Evolutionary conservation across 208 protist genomes (phyloP), one percentile per base, ranked within the genome.

Genomic region (Lotmaria passim): DNA sequence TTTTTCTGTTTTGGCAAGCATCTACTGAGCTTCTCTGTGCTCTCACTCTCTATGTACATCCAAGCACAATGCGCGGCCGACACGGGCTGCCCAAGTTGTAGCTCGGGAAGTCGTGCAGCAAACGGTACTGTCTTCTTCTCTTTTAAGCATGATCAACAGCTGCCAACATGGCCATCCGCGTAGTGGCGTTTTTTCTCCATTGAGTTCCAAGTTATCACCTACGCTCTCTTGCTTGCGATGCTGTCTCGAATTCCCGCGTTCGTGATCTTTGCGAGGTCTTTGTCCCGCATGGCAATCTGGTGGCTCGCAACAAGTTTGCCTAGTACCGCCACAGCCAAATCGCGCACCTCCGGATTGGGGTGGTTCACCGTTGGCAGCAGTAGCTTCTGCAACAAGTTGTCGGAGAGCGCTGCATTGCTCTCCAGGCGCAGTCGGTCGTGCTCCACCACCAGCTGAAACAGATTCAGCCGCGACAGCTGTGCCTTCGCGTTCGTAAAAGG

Each of bases 281-380:
- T 80, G 15, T 83, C 78, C n/a, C 78, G 82, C 3, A 93, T 15
- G 7, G 50, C 68, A 2, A 93, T 38, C 15, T 78, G 63, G 4
- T 65, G 58, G 3, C 58, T 52, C 0, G 70, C 28, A 6, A 93
- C 57, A 2, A 97, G 71, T 30, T 51, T 69, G 5, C 57, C 64
- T 17, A 86, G 51, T 31, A 93, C 46, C 10, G 58, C 79, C 0
- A 77, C 75, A 1, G 85, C 88, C 21, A 85, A 43, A 66, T 97
- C 91, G 7, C 93, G 89, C 62, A 96, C 93, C 19, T 95, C 93
- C 1, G 59, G 39, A 51, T 85, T 89, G 12, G 79, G 78, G 65
- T 96, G 89, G 56, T 95, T 93, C 19, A 95, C 62, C 15, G 77
- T 81, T 0, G 91, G 91, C 17, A 93, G 75, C 28, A 96, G 69